A percentile compares a stretch with the other conserved stretches of the same genome.
Conservation (phyloP, 805 yeast species). For the Ogataea angusta region DNA sequence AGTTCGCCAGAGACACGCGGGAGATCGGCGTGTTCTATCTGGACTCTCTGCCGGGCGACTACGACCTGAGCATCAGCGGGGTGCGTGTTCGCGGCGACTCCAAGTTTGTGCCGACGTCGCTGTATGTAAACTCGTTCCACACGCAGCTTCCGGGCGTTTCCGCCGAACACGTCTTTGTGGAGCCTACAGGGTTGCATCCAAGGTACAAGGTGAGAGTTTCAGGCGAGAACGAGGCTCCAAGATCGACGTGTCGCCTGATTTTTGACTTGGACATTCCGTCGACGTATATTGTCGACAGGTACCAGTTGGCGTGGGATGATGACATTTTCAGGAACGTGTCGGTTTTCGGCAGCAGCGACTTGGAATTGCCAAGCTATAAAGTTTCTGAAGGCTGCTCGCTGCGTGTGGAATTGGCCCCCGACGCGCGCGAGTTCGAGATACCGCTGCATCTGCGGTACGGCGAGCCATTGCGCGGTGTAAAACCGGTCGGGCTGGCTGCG, state of each 20-base stretch:
- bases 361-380: slow-evolving; percentile 32
- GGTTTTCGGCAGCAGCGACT: slow-evolving; percentile 24
- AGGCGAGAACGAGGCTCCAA: slow-evolving; percentile 2
- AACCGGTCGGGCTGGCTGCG: slow-evolving; percentile 14
- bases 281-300: slow-evolving; percentile 27
- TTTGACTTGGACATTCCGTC: slow-evolving; percentile 27
- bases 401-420: slow-evolving; percentile 18
- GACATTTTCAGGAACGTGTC: slow-evolving; percentile 10
- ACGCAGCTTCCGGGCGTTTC: slow-evolving; percentile 14
- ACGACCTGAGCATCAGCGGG: slow-evolving; percentile 23
- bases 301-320: slow-evolving; percentile 20
- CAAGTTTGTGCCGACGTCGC: slow-evolving; percentile 22
- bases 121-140: slow-evolving; percentile 23
- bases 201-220: slow-evolving; percentile 16
- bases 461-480: slow-evolving; percentile 19
- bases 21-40: slow-evolving; percentile 25
- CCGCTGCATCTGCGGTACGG: slow-evolving; percentile 34
- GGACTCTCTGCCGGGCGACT: slow-evolving; percentile 16
- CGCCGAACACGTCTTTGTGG: slow-evolving; percentile 14
- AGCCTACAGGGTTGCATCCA: slow-evolving; percentile 29
- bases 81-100: slow-evolving; percentile 12
- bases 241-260: slow-evolving; percentile 20
- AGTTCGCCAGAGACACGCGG: slow-evolving; percentile 8
- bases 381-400: slow-evolving; percentile 26
- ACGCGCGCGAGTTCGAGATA: slow-evolving; percentile 24